Evolutionary conservation across 257 asterid species (phyloP).

Genomic region (Lavandula angustifolia): DNA sequence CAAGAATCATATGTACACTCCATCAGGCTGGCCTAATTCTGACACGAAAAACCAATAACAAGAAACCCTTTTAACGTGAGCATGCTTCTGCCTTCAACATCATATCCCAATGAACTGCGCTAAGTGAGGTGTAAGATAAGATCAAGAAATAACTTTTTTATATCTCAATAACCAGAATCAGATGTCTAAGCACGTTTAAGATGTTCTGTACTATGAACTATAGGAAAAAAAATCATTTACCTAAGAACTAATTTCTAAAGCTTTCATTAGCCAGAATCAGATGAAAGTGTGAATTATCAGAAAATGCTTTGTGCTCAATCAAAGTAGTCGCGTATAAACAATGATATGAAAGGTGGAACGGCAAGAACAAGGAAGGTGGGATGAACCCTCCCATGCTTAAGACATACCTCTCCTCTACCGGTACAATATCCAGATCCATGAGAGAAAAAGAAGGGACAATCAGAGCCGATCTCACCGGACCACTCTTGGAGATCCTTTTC

Average conservation of each 20-base stretch:
- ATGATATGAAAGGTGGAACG: conserved; percentile 9
- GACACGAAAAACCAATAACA: background rate
- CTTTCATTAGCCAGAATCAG: conserved; percentile 3
- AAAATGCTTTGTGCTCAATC: background rate
- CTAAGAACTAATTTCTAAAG: background rate
- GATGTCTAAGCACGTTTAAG: background rate
- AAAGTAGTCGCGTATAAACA: conserved; percentile 5
- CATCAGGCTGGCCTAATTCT: background rate
- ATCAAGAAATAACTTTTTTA: background rate
- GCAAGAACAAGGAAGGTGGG: background rate
- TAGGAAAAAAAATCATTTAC: too few relatives aligned
- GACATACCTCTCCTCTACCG: conserved; percentile 91
- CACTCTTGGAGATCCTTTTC: conserved; percentile 94
- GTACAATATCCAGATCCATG: conserved; percentile 80
- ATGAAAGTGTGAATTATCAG: background rate
- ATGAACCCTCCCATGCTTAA: conserved; percentile 7
- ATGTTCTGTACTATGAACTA: too few relatives aligned
- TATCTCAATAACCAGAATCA: background rate
- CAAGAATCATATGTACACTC: conserved; percentile 13
- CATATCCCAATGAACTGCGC: background rate
- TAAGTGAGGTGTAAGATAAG: background rate
- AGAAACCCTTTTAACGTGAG: background rate
- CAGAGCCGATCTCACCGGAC: conserved; percentile 97
- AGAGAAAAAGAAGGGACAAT: conserved; percentile 93
- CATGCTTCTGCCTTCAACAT: conserved; percentile 2